Evolutionary conservation across 345 rosid species (phyloP).

Genomic region (Acer saccharum): DNA sequence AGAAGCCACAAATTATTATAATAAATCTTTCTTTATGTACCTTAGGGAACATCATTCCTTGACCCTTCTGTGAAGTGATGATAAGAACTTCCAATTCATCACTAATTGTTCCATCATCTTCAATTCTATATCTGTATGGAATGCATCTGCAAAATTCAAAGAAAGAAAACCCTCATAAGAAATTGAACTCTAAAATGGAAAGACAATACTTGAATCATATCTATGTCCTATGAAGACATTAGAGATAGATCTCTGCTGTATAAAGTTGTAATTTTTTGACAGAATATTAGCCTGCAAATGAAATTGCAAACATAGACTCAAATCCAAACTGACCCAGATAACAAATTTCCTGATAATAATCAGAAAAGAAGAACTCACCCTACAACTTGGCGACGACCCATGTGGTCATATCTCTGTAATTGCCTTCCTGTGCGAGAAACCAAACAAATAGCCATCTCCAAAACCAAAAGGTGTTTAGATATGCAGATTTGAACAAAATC

Average conservation of each 20-base stretch:
- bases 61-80: conserved; percentile 80
- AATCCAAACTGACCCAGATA: neutral
- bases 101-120: conserved; percentile 30
- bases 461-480: too few species aligned
- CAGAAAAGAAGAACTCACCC: conserved; percentile 48
- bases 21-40: conserved; percentile 25
- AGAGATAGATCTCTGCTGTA: neutral
- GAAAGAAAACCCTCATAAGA: neutral
- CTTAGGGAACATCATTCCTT: conserved; percentile 89
- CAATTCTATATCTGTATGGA: conserved; percentile 64
- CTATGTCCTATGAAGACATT: too few species aligned
- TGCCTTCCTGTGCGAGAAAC: conserved; percentile 78
- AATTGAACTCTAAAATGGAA: too few species aligned
- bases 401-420: conserved; percentile 62
- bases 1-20: neutral
- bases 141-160: conserved; percentile 56
- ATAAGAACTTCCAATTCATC: conserved; percentile 70
- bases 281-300: neutral
- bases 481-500: neutral
- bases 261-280: too few species aligned
- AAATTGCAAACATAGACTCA: neutral
- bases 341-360: neutral
- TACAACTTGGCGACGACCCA: conserved; percentile 83
- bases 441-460: conserved; percentile 49
- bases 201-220: neutral